Base-by-base conservation (phyloP, 257 asterid species). In the Anisodus acutangulus region DNA sequence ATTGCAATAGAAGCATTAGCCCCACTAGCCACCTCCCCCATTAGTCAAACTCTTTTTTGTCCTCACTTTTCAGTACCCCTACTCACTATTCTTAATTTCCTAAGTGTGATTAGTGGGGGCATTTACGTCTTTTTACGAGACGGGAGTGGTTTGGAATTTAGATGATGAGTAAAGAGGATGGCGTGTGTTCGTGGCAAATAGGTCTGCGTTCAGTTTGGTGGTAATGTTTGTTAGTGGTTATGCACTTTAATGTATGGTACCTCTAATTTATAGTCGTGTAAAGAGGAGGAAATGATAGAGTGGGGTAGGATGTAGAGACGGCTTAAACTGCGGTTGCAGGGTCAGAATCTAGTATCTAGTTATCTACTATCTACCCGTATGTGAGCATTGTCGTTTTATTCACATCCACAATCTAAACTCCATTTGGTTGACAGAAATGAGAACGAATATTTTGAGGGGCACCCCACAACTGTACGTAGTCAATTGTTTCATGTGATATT, bases 121-220 rank as follows among this genome's bases (percentile, higher is more conserved):
- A 15, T 31, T 54, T 13, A 3, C 26, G 82, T 78, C 82, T 13
- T 78, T 51, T 53, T 1, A 26, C 17, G 85, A 57, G 41, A 16
- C 2, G 12, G 7, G 9, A 71, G 45, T 60, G 58, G 85, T 39
- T 7, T 12, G 6, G 58, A 83, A 78, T 69, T 55, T 31, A 15
- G 69, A 22, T 70, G 59, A 82, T 87, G 88, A 37, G 86, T 53
- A 41, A 84, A 85, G 80, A 66, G 86, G 91, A 91, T 92, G 91
- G 87, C 92, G 91, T 90, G 92, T 88, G 64, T 70, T 84, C 86
- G 89, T 88, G 93, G 93, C 91, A 90, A 88, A 86, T 88, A 86
- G 84, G 90, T 85, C 82, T 87, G 90, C 83, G 84, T 80, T 83
- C 83, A 59, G 91, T 90, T 89, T 88, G 91, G 95, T 90, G 91